Evolutionary conservation across 148 eudicot genomes (phyloP).

Genomic region (Camellia granthamiana): DNA sequence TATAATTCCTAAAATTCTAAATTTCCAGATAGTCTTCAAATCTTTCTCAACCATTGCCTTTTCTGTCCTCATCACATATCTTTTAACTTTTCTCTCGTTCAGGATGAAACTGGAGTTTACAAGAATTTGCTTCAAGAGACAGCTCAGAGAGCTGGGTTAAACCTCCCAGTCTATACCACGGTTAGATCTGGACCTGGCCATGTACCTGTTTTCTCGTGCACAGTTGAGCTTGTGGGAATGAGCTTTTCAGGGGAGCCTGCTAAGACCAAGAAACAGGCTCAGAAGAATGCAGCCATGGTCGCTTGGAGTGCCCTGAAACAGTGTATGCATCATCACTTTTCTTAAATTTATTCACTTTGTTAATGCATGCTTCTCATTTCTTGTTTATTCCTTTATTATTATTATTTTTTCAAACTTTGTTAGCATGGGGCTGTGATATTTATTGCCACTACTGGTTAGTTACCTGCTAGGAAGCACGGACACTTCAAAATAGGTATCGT

Average conservation of each 20-base stretch:
- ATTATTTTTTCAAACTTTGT: too few relatives aligned
- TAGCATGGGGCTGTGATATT: too few relatives aligned
- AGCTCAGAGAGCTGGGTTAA: constrained; percentile 57
- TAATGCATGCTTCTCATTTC: not conserved
- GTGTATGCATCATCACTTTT: constrained; percentile 30
- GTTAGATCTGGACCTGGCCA: constrained; percentile 55
- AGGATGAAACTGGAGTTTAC: constrained; percentile 67
- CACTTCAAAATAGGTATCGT: too few relatives aligned
- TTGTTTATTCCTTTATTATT: too few relatives aligned
- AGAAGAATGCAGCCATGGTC: constrained; percentile 58
- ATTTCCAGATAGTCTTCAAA: too few relatives aligned
- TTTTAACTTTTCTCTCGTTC: not conserved
- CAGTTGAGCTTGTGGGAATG: constrained; percentile 51
- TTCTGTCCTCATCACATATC: too few relatives aligned
- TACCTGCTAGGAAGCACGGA: too few relatives aligned
- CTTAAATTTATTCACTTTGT: not conserved
- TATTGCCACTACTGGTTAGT: too few relatives aligned
- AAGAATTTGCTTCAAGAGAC: constrained; percentile 65
- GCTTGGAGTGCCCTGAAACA: constrained; percentile 60
- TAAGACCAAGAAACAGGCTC: constrained; percentile 64
- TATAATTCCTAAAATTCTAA: too few relatives aligned
- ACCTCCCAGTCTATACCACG: constrained; percentile 52
- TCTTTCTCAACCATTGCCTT: too few relatives aligned
- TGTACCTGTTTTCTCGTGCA: constrained; percentile 55
- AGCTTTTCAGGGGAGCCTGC: constrained; percentile 44